These are phyloP conservation scores for Coniferiporia sulphurascens DNA, from an alignment of 1,284 basidiomycete species.

Conservation along the genomic window DNA sequence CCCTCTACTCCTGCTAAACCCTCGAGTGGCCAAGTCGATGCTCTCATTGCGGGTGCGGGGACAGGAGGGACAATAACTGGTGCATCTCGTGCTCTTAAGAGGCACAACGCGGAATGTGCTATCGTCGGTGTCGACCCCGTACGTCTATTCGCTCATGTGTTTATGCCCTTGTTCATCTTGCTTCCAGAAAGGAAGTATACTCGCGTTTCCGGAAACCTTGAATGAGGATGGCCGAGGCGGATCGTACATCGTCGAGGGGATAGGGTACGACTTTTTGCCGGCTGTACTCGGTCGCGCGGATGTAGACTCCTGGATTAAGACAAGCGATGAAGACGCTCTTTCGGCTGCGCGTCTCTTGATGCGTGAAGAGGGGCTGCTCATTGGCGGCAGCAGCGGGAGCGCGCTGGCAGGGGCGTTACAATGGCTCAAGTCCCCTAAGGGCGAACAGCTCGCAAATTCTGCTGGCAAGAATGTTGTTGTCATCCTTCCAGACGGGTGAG, in stretches of 20 bases:
- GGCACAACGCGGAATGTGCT: slow-evolving; percentile 66
- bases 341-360: slow-evolving; percentile 75
- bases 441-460: slow-evolving; percentile 61
- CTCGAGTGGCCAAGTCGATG: slow-evolving; percentile 74
- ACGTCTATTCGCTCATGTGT: slow-evolving; percentile 25
- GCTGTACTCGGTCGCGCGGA: slow-evolving; percentile 66
- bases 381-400: slow-evolving; percentile 91
- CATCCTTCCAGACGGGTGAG: slow-evolving; percentile 85
- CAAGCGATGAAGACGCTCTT: slow-evolving; percentile 79
- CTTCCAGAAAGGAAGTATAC: slow-evolving; percentile 75
- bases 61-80: slow-evolving; percentile 95
- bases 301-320: slow-evolving; percentile 84
- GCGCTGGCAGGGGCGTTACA: slow-evolving; percentile 73
- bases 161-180: background rate
- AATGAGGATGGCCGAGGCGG: slow-evolving; percentile 56
- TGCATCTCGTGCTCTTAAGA: slow-evolving; percentile 78
- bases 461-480: slow-evolving; percentile 85
- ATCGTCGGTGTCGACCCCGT: slow-evolving; percentile 93
- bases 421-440: slow-evolving; percentile 73
- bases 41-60: slow-evolving; percentile 85
- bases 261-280: slow-evolving; percentile 92
- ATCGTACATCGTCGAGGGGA: slow-evolving; percentile 86
- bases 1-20: slow-evolving; percentile 49
- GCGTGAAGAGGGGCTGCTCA: slow-evolving; percentile 81
- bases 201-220: slow-evolving; percentile 66